These are phyloP conservation scores for Saccharomycopsis sp. DNA, from an alignment of 805 yeast species.

Conservation along the genomic window DNA sequence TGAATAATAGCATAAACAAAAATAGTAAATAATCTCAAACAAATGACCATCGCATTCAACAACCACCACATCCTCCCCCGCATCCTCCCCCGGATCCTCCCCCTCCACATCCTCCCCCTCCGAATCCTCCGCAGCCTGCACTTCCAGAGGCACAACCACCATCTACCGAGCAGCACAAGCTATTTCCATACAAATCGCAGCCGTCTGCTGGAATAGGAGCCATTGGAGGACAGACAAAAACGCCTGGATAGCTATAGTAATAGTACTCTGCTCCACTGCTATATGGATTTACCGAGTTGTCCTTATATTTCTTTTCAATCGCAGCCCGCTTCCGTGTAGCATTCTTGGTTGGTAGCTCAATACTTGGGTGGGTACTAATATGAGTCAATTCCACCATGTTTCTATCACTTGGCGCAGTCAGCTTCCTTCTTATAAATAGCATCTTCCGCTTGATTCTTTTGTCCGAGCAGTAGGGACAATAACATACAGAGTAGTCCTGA, in stretches of 20 bases:
- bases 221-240: background rate
- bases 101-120: background rate
- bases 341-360: background rate
- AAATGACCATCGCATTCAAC: background rate
- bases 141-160: background rate
- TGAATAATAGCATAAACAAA: background rate
- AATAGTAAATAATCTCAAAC: too few relatives aligned
- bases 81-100: background rate
- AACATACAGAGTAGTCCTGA: background rate
- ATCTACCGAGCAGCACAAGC: background rate
- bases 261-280: background rate
- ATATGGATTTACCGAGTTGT: background rate
- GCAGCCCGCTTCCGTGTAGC: background rate
- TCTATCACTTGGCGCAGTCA: background rate
- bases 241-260: background rate
- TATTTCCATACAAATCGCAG: background rate
- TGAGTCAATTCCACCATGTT: background rate
- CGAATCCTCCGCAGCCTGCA: background rate
- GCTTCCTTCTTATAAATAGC: background rate
- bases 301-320: background rate
- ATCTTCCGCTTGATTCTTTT: background rate
- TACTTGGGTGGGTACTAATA: background rate
- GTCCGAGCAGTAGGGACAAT: background rate
- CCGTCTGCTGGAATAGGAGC: background rate
- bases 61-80: background rate